Conservation (phyloP, 495 filamentous ascomycete species). For the Aspergillus sclerotiicarbonarius region DNA sequence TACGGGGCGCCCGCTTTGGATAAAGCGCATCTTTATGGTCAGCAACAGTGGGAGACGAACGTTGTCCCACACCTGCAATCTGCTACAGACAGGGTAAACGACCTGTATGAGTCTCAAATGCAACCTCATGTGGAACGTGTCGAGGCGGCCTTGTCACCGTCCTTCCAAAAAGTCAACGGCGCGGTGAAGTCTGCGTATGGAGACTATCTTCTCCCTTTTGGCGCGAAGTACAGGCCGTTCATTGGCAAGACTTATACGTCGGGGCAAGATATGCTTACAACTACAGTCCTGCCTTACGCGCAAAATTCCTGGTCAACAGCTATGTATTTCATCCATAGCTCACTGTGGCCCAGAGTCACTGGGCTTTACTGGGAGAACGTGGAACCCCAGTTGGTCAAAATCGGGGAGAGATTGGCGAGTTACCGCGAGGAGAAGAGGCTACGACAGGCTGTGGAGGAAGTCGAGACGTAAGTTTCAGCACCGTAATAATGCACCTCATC, state of each 20-base stretch:
- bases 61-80: constrained; percentile 70
- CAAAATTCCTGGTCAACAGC: constrained; percentile 66
- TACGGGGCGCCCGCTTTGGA: constrained; percentile 78
- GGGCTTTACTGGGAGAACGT: constrained; percentile 86
- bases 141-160: constrained; percentile 59
- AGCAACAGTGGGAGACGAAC: constrained; percentile 73
- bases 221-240: constrained; percentile 69
- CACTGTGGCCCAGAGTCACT: constrained; percentile 74
- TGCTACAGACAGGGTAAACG: constrained; percentile 54
- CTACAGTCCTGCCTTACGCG: constrained; percentile 71
- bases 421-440: constrained; percentile 69
- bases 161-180: constrained; percentile 62
- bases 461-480: constrained; percentile 42
- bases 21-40: constrained; percentile 59
- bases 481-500: background rate
- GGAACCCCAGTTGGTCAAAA: constrained; percentile 90
- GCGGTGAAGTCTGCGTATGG: constrained; percentile 66
- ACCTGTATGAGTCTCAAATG: constrained; percentile 66
- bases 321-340: constrained; percentile 66
- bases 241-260: constrained; percentile 65
- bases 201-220: constrained; percentile 71
- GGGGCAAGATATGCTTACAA: constrained; percentile 61
- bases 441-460: constrained; percentile 55
- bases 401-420: constrained; percentile 82
- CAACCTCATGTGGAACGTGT: constrained; percentile 71